Conservation (phyloP, 257 asterid genomes). For the Leonotis leonurus region DNA sequence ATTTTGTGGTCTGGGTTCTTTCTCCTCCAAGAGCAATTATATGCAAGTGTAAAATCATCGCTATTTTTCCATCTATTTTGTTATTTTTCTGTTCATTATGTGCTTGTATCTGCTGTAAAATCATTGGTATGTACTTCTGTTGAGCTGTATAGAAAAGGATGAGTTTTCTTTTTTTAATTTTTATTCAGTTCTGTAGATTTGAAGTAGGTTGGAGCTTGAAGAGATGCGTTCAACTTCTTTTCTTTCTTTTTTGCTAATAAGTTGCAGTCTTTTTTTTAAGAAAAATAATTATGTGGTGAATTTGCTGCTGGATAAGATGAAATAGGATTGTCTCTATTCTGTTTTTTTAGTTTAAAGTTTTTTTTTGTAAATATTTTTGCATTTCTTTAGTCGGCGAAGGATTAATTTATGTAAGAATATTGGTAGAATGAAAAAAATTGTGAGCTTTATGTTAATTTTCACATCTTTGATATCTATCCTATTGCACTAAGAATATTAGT, state of each 20-base stretch:
- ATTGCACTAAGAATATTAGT: neutral
- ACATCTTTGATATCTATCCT: neutral
- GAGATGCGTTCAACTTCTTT: neutral
- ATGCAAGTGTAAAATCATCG: conserved; percentile 20
- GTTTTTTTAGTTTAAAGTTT: neutral
- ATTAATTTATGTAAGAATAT: neutral
- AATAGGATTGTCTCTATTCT: conserved; percentile 9
- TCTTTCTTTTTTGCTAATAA: neutral
- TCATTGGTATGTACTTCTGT: neutral
- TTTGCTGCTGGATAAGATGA: neutral
- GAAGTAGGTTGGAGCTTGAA: conserved; percentile 15
- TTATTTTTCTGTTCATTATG: neutral
- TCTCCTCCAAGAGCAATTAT: conserved; percentile 12
- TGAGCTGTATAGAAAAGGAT: neutral
- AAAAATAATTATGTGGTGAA: neutral
- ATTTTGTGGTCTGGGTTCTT: conserved; percentile 11
- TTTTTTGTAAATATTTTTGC: neutral
- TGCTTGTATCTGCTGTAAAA: neutral
- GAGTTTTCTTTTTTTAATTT: neutral
- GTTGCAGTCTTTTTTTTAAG: neutral
- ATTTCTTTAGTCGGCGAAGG: neutral
- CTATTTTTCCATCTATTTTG: neutral
- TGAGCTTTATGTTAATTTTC: conserved; percentile 5
- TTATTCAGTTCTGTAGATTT: conserved; percentile 12
- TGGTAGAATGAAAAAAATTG: neutral